phyloP scores from a whole-genome alignment of 441 rosid genomes.

The Corymbia calophylla region DNA sequence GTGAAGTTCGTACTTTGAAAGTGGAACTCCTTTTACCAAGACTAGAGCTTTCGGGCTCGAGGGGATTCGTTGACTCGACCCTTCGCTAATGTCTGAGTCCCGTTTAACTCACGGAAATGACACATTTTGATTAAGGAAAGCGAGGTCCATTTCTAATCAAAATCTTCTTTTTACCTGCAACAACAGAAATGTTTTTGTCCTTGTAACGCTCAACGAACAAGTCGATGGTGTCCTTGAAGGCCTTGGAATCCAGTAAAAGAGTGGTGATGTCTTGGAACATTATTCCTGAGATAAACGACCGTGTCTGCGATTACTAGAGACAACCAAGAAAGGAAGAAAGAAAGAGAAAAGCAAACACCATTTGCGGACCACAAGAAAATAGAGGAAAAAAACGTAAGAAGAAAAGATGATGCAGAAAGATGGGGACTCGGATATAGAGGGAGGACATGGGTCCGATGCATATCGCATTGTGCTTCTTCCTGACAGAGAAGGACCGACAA shows the following conservation, averaged over 20 bases:
- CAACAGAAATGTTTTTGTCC: slow-evolving; percentile 5
- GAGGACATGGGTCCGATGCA: background rate
- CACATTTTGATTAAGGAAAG: background rate
- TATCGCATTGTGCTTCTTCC: background rate
- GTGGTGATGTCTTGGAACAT: slow-evolving; percentile 15
- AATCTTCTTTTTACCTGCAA: slow-evolving; percentile 1
- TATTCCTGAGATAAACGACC: background rate
- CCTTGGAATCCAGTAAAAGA: slow-evolving; percentile 2
- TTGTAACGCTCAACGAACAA: slow-evolving; percentile 6
- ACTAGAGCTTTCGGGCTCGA: background rate
- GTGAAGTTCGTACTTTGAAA: background rate
- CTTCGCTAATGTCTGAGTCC: background rate
- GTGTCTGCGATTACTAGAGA: background rate
- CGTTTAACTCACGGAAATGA: background rate
- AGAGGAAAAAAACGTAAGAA: background rate
- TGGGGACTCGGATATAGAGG: background rate
- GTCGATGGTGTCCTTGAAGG: slow-evolving; percentile 9
- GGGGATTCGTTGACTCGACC: background rate
- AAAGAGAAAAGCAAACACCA: background rate
- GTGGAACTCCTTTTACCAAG: background rate
- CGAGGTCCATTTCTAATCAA: background rate
- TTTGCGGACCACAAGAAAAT: background rate
- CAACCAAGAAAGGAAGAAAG: background rate
- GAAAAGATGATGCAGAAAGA: background rate
- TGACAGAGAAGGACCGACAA: background rate